A percentile compares a stretch with the other conserved stretches of the same genome.
These are phyloP conservation scores for Chytridium lagenaria DNA, from an alignment of 371 early-diverging fungal species.

Conservation along the genomic window DNA sequence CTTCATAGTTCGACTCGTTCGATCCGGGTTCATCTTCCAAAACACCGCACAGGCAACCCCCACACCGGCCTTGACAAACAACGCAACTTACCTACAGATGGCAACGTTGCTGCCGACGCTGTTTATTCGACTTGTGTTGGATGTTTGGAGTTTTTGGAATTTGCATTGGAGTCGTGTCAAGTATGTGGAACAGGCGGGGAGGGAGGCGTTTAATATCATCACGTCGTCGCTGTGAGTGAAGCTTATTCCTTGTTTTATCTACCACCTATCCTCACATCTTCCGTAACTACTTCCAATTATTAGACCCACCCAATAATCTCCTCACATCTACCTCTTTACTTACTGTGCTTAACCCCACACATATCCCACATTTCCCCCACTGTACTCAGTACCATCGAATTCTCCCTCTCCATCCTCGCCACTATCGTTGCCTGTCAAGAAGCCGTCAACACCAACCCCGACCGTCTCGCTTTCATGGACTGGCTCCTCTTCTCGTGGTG, in stretches of 20 bases:
- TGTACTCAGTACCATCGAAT: not conserved
- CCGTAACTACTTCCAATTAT: too few relatives aligned
- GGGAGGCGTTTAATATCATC: constrained; percentile 19
- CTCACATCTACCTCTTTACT: not conserved
- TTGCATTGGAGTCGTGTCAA: constrained; percentile 3
- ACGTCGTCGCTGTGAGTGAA: not conserved
- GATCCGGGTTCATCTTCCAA: constrained; percentile 11
- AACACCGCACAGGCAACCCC: not conserved
- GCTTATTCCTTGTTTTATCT: too few relatives aligned
- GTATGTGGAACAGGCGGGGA: constrained; percentile 13
- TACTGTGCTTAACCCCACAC: not conserved
- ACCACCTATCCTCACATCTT: too few relatives aligned
- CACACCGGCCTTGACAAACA: not conserved
- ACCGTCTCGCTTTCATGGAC: constrained; percentile 16
- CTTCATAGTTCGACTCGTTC: constrained; percentile 5
- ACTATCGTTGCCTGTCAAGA: constrained; percentile 17
- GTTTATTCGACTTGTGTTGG: constrained; percentile 9
- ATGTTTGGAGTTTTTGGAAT: not conserved
- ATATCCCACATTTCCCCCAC: not conserved
- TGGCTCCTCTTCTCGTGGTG: constrained; percentile 24
- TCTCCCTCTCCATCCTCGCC: constrained; percentile 11
- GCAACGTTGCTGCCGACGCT: constrained; percentile 13
- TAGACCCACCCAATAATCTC: too few relatives aligned
- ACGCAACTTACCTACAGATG: constrained; percentile 4
- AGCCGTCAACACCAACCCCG: not conserved